Evolutionary conservation across 192 early-diverging fungal genomes (phyloP), one percentile per base, ranked within the genome.

Genomic region (Coemansia sp.): DNA sequence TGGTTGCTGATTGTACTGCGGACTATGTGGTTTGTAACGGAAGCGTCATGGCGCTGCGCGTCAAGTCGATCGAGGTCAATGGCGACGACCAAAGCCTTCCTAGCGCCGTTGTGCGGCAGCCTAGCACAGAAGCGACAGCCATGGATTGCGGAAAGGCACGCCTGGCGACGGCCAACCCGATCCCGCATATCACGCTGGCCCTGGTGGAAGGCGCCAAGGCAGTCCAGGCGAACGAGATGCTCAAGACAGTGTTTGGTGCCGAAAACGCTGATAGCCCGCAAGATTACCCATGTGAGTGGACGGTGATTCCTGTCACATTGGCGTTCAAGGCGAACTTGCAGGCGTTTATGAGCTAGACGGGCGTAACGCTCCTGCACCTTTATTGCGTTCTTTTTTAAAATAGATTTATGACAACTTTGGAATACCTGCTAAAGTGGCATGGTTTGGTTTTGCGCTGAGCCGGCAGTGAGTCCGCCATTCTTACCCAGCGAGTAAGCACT

Each of bases 1-100:
- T 52, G 10, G 27, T 46, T 24, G 77, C 72, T 5, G 65, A 73
- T 18, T 80, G 77, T n/a, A 43, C 18, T 0, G 84, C 83, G 1
- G 85, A 89, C 63, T 85, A 86, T 40, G 54, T 90, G 12, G 85
- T 91, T 3, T 89, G 86, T 68, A 79, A 88, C 51, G 71, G 71
- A 18, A 64, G 42, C 6, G 51, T 75, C 24, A 82, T 82, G 74
- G 84, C 84, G 11, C 64, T 85, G 40, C 70, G 79, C 6, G 63
- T 85, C 16, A 67, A 69, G 46, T 49, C 66, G 12, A 75, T 82
- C 54, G 54, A 41, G 29, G 47, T 71, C 24, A 54, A 34, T 2
- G 71, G 46, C 31, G 43, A 13, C 31, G 57, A 15, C 27, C 47
- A 24, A 3, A 43, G 27, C 16, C 41, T 81, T 18, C 73, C 73